These are phyloP conservation scores for Sextonia rubra DNA, from an alignment of 164 flowering plant genomes.

Conservation along the genomic window DNA sequence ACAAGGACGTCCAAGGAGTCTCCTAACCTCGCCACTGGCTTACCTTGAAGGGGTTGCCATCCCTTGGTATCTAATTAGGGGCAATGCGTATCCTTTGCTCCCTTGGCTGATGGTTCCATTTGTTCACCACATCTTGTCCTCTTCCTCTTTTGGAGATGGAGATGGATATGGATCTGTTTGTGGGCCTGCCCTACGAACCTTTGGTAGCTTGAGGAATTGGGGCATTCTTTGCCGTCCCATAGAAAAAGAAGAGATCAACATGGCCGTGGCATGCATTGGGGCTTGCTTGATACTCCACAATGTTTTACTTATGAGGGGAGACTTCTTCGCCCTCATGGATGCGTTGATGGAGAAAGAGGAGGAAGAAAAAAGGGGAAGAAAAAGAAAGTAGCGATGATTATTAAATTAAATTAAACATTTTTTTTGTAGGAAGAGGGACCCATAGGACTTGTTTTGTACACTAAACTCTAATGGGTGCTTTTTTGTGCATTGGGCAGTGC, in stretches of 20 bases:
- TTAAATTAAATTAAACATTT: too few relatives aligned
- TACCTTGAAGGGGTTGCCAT: slow-evolving; percentile 32
- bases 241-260: slow-evolving; percentile 45
- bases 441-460: too few relatives aligned
- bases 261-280: slow-evolving; percentile 63
- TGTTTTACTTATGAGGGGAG: slow-evolving; percentile 73
- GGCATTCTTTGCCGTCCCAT: slow-evolving; percentile 59
- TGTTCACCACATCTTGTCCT: slow-evolving; percentile 22
- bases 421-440: too few relatives aligned
- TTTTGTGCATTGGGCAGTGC: too few relatives aligned
- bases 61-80: slow-evolving; percentile 62
- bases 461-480: too few relatives aligned
- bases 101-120: slow-evolving; percentile 84
- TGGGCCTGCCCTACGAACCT: slow-evolving; percentile 35
- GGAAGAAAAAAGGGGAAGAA: too few relatives aligned
- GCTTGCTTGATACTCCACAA: slow-evolving; percentile 88
- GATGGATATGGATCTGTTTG: slow-evolving; percentile 41
- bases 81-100: slow-evolving; percentile 56
- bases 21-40: slow-evolving; percentile 29
- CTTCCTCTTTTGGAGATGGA: slow-evolving; percentile 3
- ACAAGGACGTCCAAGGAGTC: slow-evolving; percentile 42
- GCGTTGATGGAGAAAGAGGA: too few relatives aligned
- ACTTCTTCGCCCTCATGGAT: slow-evolving; percentile 45
- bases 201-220: slow-evolving; percentile 72
- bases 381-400: too few relatives aligned